These are phyloP conservation scores for Elsinoe necatrix DNA, from an alignment of 2,329 filamentous ascomycete genomes.

Conservation along the genomic window DNA sequence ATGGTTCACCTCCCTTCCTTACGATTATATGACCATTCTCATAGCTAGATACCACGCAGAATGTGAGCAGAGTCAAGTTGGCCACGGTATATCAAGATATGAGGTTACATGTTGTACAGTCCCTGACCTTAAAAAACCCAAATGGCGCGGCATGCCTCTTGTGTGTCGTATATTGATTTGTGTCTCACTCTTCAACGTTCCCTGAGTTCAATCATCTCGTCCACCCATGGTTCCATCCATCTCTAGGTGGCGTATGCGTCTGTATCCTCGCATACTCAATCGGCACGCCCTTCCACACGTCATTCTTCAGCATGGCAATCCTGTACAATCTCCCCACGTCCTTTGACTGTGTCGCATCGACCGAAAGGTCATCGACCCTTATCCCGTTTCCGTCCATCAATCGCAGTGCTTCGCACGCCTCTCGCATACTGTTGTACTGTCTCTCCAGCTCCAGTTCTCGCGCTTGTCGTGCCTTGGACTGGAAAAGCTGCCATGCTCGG, in stretches of 20 bases:
- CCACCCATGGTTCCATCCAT: conserved; percentile 93
- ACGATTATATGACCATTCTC: background rate
- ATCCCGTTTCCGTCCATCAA: conserved; percentile 39
- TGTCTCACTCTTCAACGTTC: too few species aligned
- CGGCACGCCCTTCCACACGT: conserved; percentile 70
- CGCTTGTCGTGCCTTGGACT: conserved; percentile 56
- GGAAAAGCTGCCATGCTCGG: conserved; percentile 82
- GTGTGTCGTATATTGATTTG: too few species aligned
- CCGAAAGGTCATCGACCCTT: conserved; percentile 26
- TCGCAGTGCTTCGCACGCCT: conserved; percentile 76
- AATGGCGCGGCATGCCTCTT: too few species aligned
- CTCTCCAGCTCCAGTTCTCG: conserved; percentile 65
- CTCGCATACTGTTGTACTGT: conserved; percentile 72
- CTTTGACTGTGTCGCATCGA: conserved; percentile 39
- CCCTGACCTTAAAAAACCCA: too few species aligned
- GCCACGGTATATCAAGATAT: background rate
- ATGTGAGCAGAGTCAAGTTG: background rate
- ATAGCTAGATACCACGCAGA: background rate
- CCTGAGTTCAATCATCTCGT: conserved; percentile 45
- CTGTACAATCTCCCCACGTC: conserved; percentile 70
- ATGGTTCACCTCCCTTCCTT: conserved; percentile 12
- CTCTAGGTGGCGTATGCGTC: conserved; percentile 69
- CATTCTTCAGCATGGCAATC: conserved; percentile 84
- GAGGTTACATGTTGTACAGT: background rate
- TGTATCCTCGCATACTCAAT: conserved; percentile 85